Evolutionary conservation across 495 filamentous ascomycete genomes (phyloP), one percentile per base, ranked within the genome.

Genomic region (Xylaria venustula): DNA sequence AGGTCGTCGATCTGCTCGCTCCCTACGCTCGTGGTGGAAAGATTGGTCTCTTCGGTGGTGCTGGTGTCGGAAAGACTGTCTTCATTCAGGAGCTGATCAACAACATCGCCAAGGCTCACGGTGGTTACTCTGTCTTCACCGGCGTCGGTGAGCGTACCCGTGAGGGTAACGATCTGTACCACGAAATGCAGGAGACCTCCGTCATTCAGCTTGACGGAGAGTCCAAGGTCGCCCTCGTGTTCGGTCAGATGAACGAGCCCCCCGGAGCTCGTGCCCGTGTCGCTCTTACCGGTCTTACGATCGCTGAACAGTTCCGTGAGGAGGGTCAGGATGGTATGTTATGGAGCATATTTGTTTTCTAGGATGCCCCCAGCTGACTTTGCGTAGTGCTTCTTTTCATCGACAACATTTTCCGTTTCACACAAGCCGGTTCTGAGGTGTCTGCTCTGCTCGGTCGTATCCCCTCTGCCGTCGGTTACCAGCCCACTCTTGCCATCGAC

Each of bases 381-480:
- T 4, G 2, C 30, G 0, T 54, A 88, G 91, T 96, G 89, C 87
- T 96, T 75, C 90, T 96, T 79, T 96, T 93, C 86, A 97, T 97
- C 81, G 94, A 98, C 90, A 98, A 98, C 87, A 98, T 98, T 81
- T 97, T 97, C 91, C 91, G 94, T 75, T 98, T 98, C 90, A 98
- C 94, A 71, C 95, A 98, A 84, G 94, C 94, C 79, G 94, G 94
- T 91, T 98, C 94, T 74, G 94, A 98, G 84, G 94, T 98, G 88
- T 98, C 95, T 83, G 94, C 94, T 74, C 86, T 98, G 76, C 87
- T 98, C 57, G 94, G 94, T 85, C 94, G 94, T 92, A 98, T 98
- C 75, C 94, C 94, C 78, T 98, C 94, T 85, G 94, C 94, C 76
- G 94, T 98, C 89, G 94, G 94, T 88, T 98, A 98, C 85, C 94